A percentile compares a stretch with the other conserved stretches of the same genome.
These are phyloP conservation scores for Ampelomyces quisqualis DNA, from an alignment of 2,329 filamentous ascomycete species.

Conservation along the genomic window DNA sequence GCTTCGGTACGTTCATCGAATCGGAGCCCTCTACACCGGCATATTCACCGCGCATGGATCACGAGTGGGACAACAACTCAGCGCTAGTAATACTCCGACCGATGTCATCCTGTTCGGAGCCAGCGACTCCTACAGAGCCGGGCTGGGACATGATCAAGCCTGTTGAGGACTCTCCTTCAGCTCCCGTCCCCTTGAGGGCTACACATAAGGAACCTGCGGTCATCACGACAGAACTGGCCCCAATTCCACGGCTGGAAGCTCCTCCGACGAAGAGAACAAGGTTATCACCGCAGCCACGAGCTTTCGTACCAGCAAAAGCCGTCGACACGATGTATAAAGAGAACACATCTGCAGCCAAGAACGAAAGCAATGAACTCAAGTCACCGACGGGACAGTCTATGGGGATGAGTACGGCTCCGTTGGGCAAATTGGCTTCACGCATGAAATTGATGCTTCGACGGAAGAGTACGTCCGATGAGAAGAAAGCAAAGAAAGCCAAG, in stretches of 20 bases:
- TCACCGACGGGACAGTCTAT: constrained; percentile 10
- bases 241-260: constrained; percentile 11
- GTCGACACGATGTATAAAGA: constrained; percentile 13
- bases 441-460: constrained; percentile 35
- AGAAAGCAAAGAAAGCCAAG: constrained; percentile 32
- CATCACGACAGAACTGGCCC: constrained; percentile 8
- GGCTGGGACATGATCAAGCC: constrained; percentile 38
- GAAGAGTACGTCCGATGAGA: constrained; percentile 25
- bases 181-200: neutral
- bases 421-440: constrained; percentile 33
- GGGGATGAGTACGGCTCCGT: constrained; percentile 20
- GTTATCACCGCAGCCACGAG: neutral
- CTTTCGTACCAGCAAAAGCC: constrained; percentile 7
- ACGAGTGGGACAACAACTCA: constrained; percentile 30
- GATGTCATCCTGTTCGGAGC: constrained; percentile 29
- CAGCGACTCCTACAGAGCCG: constrained; percentile 32
- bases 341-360: constrained; percentile 14
- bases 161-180: constrained; percentile 8
- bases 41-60: constrained; percentile 33
- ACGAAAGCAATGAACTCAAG: constrained; percentile 14
- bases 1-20: constrained; percentile 41
- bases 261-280: constrained; percentile 17
- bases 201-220: constrained; percentile 11
- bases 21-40: constrained; percentile 43
- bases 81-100: constrained; percentile 33